Conservation (phyloP, 1,139 yeast genomes). For the Hansenula lynferdii region DNA sequence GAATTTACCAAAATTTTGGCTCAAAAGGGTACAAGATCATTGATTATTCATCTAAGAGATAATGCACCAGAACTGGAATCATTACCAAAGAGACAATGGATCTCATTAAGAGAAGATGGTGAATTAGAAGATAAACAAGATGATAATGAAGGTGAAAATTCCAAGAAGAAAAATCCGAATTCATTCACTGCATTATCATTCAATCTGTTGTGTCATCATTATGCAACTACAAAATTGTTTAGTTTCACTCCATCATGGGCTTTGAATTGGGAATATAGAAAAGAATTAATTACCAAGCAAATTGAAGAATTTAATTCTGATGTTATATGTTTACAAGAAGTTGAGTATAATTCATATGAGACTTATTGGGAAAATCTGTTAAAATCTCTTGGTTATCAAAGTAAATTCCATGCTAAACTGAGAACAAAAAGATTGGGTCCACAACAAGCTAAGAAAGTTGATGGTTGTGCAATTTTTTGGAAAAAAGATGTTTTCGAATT, state of each 20-base stretch:
- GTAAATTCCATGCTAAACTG: constrained; percentile 80
- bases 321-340: constrained; percentile 90
- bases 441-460: constrained; percentile 81
- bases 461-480: constrained; percentile 95
- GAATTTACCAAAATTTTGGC: constrained; percentile 64
- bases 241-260: constrained; percentile 99
- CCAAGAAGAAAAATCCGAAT: constrained; percentile 22
- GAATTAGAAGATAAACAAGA: constrained; percentile 74
- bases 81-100: constrained; percentile 79
- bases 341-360: constrained; percentile 80
- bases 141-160: constrained; percentile 41
- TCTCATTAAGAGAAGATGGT: constrained; percentile 74
- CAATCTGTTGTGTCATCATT: constrained; percentile 91
- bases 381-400: constrained; percentile 65
- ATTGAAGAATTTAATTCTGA: constrained; percentile 63
- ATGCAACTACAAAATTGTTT: constrained; percentile 89
- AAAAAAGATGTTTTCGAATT: constrained; percentile 64
- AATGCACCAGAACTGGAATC: constrained; percentile 62
- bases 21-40: constrained; percentile 80
- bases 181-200: constrained; percentile 77
- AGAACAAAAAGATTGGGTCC: constrained; percentile 91
- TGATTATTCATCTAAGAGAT: constrained; percentile 78
- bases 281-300: constrained; percentile 69
- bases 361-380: constrained; percentile 83
- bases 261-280: constrained; percentile 88